Evolutionary conservation across 2,329 filamentous ascomycete species (phyloP), one percentile per base, ranked within the genome.

Genomic region (Penicillium sp.): DNA sequence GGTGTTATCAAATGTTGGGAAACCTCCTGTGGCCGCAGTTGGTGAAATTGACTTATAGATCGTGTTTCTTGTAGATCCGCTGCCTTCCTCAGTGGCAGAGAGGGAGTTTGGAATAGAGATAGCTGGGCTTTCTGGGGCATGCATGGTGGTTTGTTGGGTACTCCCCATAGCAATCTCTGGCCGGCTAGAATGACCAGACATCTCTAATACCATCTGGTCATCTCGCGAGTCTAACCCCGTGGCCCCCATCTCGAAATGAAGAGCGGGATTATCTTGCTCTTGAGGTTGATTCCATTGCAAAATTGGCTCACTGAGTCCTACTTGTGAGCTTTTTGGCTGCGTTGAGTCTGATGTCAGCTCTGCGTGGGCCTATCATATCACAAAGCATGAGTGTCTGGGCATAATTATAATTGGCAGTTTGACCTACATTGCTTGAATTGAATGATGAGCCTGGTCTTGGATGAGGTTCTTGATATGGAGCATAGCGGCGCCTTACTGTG

Each of bases 401-500:
- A 42, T n/a, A 23, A 13, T 8, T 1, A 35, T 15, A 21, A 1
- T 46, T 31, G 42, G 17, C 13, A 33, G 13, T 42, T 21, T 40
- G 38, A 53, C 54, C 19, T 40, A 61, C 50, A 42, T 43, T 65
- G 17, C 31, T 23, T n/a, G 56, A 23, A 38, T 54, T 41, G 17
- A 7, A 19, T 23, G 40, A 19, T 19, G 52, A 43, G 29, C 42
- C 50, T 38, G 57, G 3, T 12, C 51, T 66, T 23, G 63, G 17
- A 21, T 59, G 60, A 25, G 35, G 40, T n/a, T 73, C 69, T 38
- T 71, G 69, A 60, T 75, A 75, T 21, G 73, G 73, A 53, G 73
- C 73, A 68, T 74, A 75, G 33, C 73, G 67, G 17, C 72, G 71
- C 48, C 75, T 70, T 25, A 78, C 73, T 19, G 74, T 73, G 23